Base-by-base conservation (phyloP, 2,329 filamentous ascomycete genomes). In the Colletotrichum theobromicola region DNA sequence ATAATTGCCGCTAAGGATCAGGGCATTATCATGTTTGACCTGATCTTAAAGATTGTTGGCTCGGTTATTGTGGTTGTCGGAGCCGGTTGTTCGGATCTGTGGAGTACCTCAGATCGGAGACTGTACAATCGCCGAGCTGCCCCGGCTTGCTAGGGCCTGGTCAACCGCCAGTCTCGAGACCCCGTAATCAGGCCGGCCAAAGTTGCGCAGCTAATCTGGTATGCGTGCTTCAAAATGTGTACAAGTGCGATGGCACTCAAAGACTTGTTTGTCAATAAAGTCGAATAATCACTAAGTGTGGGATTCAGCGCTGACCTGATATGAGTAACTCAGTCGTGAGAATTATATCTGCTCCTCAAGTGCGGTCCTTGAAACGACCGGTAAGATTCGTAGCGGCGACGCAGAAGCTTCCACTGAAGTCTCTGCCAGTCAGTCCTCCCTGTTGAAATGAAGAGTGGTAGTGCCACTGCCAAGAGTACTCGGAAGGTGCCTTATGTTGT, bases 101-200 rank as follows among this genome's bases (percentile, higher is more conserved):
- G 62, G 72, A 50, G 72, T 46, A 60, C 34, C 21, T 50, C 42
- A 50, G 42, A 42, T 63, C 55, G 72, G 67, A 66, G 55, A 15
- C 60, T 16, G 9, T 42, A 32, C 28, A 67, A 74, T 63, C 68
- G 42, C 72, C 68, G 62, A 74, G 68, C 57, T 62, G 26, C 42
- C n/a, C 42, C 42, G 42, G 42, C 42, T 50, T 50, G n/a, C 42
- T 13, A 50, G n/a, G 42, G 42, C 24, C 42, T 50, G n/a, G 10
- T 50, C 42, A 50, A 50, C 42, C 42, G n/a, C 42, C n/a, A 50
- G 42, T 13, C n/a, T 50, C n/a, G 42, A 21, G n/a, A 50, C 7
- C n/a, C 42, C 42, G 42, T n/a, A 50, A 13, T 13, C n/a, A 50
- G n/a, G 13, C n/a, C n/a, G n/a, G 42, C 13, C 10, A 21, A 50